These are phyloP conservation scores for Astrothelium subdiscretum DNA, from an alignment of 495 filamentous ascomycete genomes.

Conservation along the genomic window DNA sequence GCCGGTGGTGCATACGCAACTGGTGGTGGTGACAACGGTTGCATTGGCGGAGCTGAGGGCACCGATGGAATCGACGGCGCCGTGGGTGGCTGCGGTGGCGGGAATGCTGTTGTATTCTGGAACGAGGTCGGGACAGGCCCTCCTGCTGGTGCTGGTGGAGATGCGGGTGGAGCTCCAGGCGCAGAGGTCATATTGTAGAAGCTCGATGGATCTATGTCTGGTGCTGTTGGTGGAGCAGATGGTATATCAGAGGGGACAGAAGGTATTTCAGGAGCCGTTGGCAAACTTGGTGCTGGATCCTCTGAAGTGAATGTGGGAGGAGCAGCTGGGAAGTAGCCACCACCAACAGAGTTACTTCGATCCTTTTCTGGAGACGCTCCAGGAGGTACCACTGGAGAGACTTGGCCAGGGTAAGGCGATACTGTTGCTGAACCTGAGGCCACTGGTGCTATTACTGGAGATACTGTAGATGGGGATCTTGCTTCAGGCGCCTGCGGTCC, in stretches of 20 bases:
- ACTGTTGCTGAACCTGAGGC: not conserved
- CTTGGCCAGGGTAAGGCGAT: not conserved
- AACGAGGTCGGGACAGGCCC: not conserved
- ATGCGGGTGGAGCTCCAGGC: not conserved
- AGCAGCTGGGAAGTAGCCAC: constrained; percentile 44
- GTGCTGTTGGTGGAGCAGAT: constrained; percentile 13
- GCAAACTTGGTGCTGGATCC: not conserved
- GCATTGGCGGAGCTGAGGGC: constrained; percentile 17
- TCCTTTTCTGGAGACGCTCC: not conserved
- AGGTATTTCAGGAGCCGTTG: not conserved
- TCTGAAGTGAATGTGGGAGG: constrained; percentile 29
- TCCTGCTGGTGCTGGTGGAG: constrained; percentile 1
- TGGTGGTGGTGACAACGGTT: constrained; percentile 14
- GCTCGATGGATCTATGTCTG: constrained; percentile 10
- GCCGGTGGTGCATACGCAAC: constrained; percentile 5
- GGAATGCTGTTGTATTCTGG: not conserved
- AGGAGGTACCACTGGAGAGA: not conserved
- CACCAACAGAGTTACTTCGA: constrained; percentile 29
- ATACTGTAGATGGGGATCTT: not conserved
- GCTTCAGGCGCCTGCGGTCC: not conserved
- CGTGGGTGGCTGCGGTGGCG: constrained; percentile 20
- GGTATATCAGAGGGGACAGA: not conserved
- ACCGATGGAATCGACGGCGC: constrained; percentile 9
- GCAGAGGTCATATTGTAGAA: constrained; percentile 8
- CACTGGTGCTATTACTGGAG: not conserved